Percentiles rank a stretch among this genome's conserved stretches.
These are phyloP conservation scores for Endoconidiophora laricicola DNA, from an alignment of 2,329 filamentous ascomycete species.

Conservation along the genomic window DNA sequence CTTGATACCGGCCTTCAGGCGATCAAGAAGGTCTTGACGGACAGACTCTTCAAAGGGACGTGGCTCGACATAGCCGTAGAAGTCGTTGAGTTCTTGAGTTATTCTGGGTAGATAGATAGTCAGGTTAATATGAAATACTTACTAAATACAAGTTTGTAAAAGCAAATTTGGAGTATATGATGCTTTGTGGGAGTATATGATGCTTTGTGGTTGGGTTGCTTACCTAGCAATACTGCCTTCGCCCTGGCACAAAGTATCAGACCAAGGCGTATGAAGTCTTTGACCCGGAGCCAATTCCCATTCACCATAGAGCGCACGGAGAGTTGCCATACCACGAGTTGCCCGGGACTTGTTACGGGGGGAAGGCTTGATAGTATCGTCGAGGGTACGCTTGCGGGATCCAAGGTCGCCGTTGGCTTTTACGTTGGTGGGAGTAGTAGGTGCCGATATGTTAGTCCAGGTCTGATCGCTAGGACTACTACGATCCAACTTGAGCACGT, in stretches of 20 bases:
- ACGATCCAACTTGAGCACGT: slow-evolving; percentile 12
- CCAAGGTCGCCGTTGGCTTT: slow-evolving; percentile 26
- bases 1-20: slow-evolving; percentile 45
- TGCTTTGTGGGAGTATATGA: neutral
- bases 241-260: slow-evolving; percentile 31
- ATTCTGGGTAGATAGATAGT: slow-evolving; percentile 34
- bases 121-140: neutral
- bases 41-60: slow-evolving; percentile 60
- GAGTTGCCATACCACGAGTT: slow-evolving; percentile 23
- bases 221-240: slow-evolving; percentile 2
- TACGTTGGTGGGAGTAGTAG: slow-evolving; percentile 14
- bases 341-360: slow-evolving; percentile 30
- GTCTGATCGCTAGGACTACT: slow-evolving; percentile 7
- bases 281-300: slow-evolving; percentile 33
- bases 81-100: slow-evolving; percentile 80
- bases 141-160: neutral
- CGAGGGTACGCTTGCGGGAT: slow-evolving; percentile 56
- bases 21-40: slow-evolving; percentile 53
- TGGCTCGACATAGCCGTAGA: slow-evolving; percentile 72
- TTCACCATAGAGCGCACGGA: slow-evolving; percentile 32
- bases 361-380: slow-evolving; percentile 48
- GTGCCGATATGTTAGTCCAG: slow-evolving; percentile 9
- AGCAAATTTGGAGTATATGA: neutral
- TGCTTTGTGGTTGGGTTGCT: neutral
- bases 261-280: slow-evolving; percentile 26